A percentile compares a stretch with the other conserved stretches of the same genome.
Conservation (phyloP, 768 basidiomycete genomes). For the Cystofilobasidium bisporidii region DNA sequence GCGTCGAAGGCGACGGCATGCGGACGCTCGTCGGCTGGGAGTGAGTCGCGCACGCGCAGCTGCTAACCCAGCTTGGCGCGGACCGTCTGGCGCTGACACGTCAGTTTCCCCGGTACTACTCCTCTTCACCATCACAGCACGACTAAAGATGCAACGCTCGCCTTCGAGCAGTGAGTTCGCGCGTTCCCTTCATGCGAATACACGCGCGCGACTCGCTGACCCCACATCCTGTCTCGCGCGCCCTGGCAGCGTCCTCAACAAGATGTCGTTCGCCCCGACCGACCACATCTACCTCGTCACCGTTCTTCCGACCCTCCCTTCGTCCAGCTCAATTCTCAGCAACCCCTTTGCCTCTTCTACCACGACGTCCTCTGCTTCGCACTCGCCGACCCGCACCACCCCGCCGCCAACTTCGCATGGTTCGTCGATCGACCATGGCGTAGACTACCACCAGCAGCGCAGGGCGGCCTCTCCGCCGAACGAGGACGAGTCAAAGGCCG, state of each 20-base stretch:
- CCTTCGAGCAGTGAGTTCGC: neutral
- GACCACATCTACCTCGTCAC: slow-evolving; percentile 19
- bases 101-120: too few relatives aligned
- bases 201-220: neutral
- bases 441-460: neutral
- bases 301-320: slow-evolving; percentile 1
- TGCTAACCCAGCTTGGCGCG: too few relatives aligned
- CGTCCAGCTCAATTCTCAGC: neutral
- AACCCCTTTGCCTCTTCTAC: neutral
- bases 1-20: slow-evolving; percentile 3
- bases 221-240: too few relatives aligned
- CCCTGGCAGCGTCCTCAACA: slow-evolving; percentile 26
- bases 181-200: too few relatives aligned
- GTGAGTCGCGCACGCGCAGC: too few relatives aligned
- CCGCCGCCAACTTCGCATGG: neutral
- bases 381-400: slow-evolving; percentile 1
- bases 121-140: neutral
- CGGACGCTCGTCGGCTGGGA: slow-evolving; percentile 13
- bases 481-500: neutral
- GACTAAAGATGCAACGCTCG: slow-evolving; percentile 2
- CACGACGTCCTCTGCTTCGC: neutral
- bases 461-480: neutral
- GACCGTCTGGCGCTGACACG: too few relatives aligned
- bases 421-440: neutral
- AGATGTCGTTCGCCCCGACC: slow-evolving; percentile 17